phyloP scores from a whole-genome alignment of 768 basidiomycete genomes.

The Suillus spraguei region DNA sequence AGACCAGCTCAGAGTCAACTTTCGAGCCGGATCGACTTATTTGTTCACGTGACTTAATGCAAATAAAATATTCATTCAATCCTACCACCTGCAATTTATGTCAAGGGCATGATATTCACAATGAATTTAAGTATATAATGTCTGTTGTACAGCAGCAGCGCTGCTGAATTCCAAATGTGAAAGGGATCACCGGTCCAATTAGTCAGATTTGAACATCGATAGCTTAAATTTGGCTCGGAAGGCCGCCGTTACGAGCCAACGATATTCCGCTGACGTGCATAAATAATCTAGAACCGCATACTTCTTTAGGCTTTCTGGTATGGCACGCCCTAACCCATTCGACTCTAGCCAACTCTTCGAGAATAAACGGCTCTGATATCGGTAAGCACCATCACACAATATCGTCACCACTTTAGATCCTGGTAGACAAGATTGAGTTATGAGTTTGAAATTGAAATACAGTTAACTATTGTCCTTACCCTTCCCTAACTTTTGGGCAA shows the following conservation, averaged over 20 bases:
- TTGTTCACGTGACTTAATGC: neutral
- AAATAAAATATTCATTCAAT: too few species aligned
- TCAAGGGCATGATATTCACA: neutral
- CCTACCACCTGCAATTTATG: neutral
- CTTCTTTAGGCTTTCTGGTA: slow-evolving; percentile 84
- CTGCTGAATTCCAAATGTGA: neutral
- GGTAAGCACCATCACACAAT: slow-evolving; percentile 93
- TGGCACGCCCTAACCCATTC: slow-evolving; percentile 75
- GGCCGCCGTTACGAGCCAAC: neutral
- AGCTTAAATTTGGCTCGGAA: neutral
- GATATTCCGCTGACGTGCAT: neutral
- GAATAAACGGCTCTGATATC: slow-evolving; percentile 95
- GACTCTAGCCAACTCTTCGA: slow-evolving; percentile 87
- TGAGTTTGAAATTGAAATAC: slow-evolving; percentile 1
- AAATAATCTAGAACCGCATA: slow-evolving; percentile 81
- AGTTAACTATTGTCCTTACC: slow-evolving; percentile 42
- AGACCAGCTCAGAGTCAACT: neutral
- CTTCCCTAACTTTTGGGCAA: slow-evolving; percentile 82
- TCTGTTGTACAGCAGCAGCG: too few species aligned
- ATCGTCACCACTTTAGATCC: slow-evolving; percentile 87
- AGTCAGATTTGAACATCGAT: neutral
- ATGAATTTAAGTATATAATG: too few species aligned
- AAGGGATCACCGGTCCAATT: neutral
- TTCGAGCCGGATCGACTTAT: neutral
- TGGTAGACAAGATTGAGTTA: slow-evolving; percentile 30